Base-by-base conservation (phyloP, 352 stramenopile species). In the Peronosclerospora sorghi region DNA sequence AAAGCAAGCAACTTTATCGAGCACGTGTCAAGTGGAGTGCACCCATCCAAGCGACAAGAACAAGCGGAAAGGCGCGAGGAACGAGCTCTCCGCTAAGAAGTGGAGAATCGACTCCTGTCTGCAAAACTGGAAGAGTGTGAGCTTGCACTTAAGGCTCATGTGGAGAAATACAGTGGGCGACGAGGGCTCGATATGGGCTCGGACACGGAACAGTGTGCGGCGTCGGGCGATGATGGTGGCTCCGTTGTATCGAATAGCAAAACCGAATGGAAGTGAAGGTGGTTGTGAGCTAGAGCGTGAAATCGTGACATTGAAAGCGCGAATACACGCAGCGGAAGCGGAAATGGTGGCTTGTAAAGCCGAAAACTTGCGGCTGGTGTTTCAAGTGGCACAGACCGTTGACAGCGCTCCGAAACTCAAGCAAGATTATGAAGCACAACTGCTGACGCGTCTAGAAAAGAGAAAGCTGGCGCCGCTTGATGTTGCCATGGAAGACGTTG, bases 341-440 rank as follows among this genome's bases (percentile, higher is more conserved):
- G 68, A 85, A 50, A 66, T 86, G 48, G 48, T 52, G 21, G 58
- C 68, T 2, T 68, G 78, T 34, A 82, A 84, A 54, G 62, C 66
- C 10, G 76, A 89, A 42, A 89, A 89, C 38, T 48, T 75, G 30
- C 69, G 73, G 0, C 83, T 86, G 73, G 59, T 81, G 12, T 85
- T 86, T 42, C 71, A 86, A 21, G 68, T 86, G 15, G 73, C 73
- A 1, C 81, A 83, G 53, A 76, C 73, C 7, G 61, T 73, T 0
- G 76, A 89, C 41, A 50, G 62, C 20, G 66, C 57, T 9, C 65
- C 73, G 6, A 73, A 74, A 35, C 48, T 84, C 8, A 74, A 83
- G n/a, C n/a, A n/a, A n/a, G n/a, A n/a, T n/a, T n/a, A n/a, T n/a
- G n/a, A n/a, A n/a, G n/a, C n/a, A n/a, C 48, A 76, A 15, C 29